These are phyloP conservation scores for Xanthoceras sorbifolium DNA, from an alignment of 345 rosid species.

Conservation along the genomic window DNA sequence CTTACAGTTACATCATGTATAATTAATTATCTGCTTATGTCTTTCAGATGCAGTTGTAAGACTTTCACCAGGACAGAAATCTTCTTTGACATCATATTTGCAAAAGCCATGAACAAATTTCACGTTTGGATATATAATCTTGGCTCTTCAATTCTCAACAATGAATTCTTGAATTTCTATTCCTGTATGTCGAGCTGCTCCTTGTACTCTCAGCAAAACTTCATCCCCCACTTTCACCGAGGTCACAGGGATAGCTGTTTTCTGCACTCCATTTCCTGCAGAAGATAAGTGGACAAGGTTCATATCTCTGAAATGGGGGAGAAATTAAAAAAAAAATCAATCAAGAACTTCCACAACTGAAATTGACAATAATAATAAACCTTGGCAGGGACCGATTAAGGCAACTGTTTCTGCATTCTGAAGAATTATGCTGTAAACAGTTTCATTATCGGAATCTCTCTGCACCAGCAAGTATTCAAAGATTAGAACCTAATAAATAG, in stretches of 20 bases:
- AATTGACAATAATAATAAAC: constrained; percentile 26
- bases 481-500: neutral
- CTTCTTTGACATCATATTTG: neutral
- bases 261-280: constrained; percentile 43
- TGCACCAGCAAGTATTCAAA: constrained; percentile 26
- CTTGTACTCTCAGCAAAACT: constrained; percentile 59
- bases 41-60: neutral
- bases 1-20: neutral
- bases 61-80: neutral
- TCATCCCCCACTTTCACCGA: constrained; percentile 69
- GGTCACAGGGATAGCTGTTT: constrained; percentile 63
- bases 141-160: constrained; percentile 57
- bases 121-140: neutral
- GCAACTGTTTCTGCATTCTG: constrained; percentile 92
- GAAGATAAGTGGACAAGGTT: neutral
- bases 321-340: constrained; percentile 5
- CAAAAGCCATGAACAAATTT: neutral
- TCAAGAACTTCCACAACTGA: constrained; percentile 6
- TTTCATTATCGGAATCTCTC: constrained; percentile 42
- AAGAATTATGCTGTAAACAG: constrained; percentile 53
- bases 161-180: constrained; percentile 85
- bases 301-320: neutral
- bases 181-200: constrained; percentile 88
- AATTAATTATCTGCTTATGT: neutral
- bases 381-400: constrained; percentile 57